phyloP scores from a whole-genome alignment of 352 stramenopile species.

The Pythium sp. region DNA sequence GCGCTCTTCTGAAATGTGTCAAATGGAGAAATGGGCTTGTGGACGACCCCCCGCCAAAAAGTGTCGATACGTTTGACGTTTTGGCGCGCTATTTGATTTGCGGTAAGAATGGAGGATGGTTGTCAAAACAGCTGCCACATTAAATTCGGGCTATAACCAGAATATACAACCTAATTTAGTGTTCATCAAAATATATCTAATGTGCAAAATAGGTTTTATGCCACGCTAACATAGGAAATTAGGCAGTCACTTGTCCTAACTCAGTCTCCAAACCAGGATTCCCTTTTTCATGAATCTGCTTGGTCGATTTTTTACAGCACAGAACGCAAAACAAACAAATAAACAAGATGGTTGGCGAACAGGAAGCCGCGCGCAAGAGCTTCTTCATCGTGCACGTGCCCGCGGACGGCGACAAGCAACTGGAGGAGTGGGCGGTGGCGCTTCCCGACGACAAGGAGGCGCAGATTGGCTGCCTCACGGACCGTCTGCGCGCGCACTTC shows the following conservation, averaged over 20 bases:
- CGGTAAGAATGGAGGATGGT: not conserved
- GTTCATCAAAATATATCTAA: not conserved
- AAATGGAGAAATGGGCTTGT: conserved; percentile 8
- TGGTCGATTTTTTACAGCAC: not conserved
- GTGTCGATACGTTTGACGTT: not conserved
- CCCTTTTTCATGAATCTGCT: not conserved
- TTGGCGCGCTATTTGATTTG: conserved; percentile 10
- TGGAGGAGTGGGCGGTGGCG: conserved; percentile 74
- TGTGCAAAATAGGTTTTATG: too few species aligned
- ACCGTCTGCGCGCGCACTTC: conserved; percentile 76
- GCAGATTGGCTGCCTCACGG: conserved; percentile 80
- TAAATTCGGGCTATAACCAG: not conserved
- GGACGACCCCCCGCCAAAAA: conserved; percentile 9
- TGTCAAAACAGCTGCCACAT: conserved; percentile 1
- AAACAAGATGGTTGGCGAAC: conserved; percentile 51
- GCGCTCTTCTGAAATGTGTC: conserved; percentile 3
- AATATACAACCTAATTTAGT: not conserved
- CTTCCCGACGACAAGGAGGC: conserved; percentile 74
- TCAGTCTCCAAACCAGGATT: not conserved
- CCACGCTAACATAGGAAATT: too few species aligned
- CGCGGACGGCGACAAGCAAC: conserved; percentile 38
- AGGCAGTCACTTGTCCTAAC: not conserved
- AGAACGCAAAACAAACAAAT: not conserved
- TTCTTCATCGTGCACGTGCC: conserved; percentile 80
- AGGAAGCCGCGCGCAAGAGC: conserved; percentile 40